Conservation (phyloP, 2,329 filamentous ascomycete genomes). For the Penicillium sp. region DNA sequence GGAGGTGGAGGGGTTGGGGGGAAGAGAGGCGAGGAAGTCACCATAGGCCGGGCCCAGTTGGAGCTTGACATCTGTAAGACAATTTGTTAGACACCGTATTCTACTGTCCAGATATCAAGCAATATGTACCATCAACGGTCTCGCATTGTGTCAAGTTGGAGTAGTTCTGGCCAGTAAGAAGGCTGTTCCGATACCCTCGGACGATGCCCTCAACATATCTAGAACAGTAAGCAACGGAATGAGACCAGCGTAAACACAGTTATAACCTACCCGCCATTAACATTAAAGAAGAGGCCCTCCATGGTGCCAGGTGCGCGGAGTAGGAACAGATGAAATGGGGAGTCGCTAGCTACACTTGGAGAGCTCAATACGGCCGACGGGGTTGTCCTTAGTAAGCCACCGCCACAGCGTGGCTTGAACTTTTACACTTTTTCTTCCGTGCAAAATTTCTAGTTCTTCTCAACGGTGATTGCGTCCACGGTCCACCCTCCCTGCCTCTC, state of each 20-base stretch:
- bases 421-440: slow-evolving; percentile 37
- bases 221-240: slow-evolving; percentile 20
- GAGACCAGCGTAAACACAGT: not conserved
- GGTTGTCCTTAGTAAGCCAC: slow-evolving; percentile 30
- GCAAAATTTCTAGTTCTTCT: slow-evolving; percentile 38
- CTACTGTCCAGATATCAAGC: not conserved
- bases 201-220: slow-evolving; percentile 98
- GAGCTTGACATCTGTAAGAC: slow-evolving; percentile 77
- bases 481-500: slow-evolving; percentile 24
- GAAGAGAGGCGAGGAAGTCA: slow-evolving; percentile 89
- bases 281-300: slow-evolving; percentile 93
- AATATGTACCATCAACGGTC: slow-evolving; percentile 73
- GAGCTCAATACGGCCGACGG: slow-evolving; percentile 13
- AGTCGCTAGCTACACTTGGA: slow-evolving; percentile 19
- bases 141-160: slow-evolving; percentile 96
- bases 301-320: slow-evolving; percentile 46
- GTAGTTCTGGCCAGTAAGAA: slow-evolving; percentile 87
- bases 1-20: slow-evolving; percentile 94
- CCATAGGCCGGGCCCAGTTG: slow-evolving; percentile 95
- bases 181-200: slow-evolving; percentile 89
- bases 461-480: slow-evolving; percentile 33
- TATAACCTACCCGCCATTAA: slow-evolving; percentile 72
- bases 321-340: slow-evolving; percentile 14
- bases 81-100: slow-evolving; percentile 4
- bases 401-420: slow-evolving; percentile 30